A percentile compares a stretch with the other conserved stretches of the same genome.
Evolutionary conservation across 768 basidiomycete genomes (phyloP).

Genomic region (Phanerochaete carnosa): DNA sequence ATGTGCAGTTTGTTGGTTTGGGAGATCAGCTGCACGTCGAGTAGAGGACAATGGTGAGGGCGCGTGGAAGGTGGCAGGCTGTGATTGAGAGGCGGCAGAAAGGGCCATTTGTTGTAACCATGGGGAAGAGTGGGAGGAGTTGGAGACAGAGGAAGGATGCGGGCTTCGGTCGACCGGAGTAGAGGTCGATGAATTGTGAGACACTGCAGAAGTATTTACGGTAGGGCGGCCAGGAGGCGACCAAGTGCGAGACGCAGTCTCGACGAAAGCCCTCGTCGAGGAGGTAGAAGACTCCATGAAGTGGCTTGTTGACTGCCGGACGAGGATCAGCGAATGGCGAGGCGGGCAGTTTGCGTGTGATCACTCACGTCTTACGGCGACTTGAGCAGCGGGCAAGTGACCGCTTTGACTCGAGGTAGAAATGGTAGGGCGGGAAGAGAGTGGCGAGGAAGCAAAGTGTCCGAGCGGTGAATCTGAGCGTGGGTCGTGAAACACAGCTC

Average conservation of each 20-base stretch:
- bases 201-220: constrained; percentile 29
- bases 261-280: constrained; percentile 28
- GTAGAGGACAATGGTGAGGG: constrained; percentile 16
- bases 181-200: constrained; percentile 26
- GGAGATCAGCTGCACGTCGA: constrained; percentile 14
- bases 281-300: constrained; percentile 33
- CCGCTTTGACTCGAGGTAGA: not conserved
- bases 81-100: constrained; percentile 14
- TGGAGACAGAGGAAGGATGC: constrained; percentile 33
- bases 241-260: constrained; percentile 26
- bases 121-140: constrained; percentile 29
- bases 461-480: not conserved
- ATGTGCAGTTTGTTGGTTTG: constrained; percentile 21
- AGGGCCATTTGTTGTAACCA: constrained; percentile 29
- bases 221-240: constrained; percentile 33
- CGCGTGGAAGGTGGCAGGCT: constrained; percentile 18
- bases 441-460: not conserved
- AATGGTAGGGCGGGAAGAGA: not conserved
- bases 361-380: constrained; percentile 6
- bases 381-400: not conserved
- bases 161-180: constrained; percentile 30
- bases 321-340: constrained; percentile 8
- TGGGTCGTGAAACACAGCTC: not conserved
- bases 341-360: not conserved
- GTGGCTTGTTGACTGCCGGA: constrained; percentile 13